phyloP scores from a whole-genome alignment of 768 basidiomycete genomes.

The Suillus placidus region DNA sequence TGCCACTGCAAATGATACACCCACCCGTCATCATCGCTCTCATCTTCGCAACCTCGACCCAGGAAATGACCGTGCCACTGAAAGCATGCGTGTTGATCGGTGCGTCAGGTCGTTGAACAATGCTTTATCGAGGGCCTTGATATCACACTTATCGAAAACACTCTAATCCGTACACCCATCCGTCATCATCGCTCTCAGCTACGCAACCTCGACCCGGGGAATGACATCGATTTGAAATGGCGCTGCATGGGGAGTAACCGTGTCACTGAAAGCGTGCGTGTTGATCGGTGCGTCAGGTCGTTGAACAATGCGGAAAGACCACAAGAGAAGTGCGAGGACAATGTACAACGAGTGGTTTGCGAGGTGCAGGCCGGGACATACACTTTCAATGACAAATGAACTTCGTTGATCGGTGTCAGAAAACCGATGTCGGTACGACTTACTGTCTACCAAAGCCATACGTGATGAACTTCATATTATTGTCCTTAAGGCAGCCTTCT shows the following conservation, averaged over 20 bases:
- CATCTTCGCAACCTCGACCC: too few relatives aligned
- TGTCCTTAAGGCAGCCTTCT: conserved; percentile 47
- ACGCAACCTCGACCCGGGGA: background rate
- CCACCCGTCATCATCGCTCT: too few relatives aligned
- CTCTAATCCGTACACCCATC: background rate
- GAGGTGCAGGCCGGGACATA: conserved; percentile 32
- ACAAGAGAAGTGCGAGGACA: conserved; percentile 58
- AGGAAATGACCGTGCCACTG: too few relatives aligned
- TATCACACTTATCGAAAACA: too few relatives aligned
- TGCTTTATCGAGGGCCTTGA: background rate
- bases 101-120: background rate
- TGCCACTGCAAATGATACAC: too few relatives aligned
- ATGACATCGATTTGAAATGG: background rate
- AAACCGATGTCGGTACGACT: background rate
- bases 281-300: conserved; percentile 56
- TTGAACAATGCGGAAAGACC: conserved; percentile 56
- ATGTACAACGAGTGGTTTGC: conserved; percentile 52
- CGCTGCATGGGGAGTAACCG: conserved; percentile 56
- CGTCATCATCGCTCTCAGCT: background rate
- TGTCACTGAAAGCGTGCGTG: conserved; percentile 57
- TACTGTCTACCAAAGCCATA: conserved; percentile 57
- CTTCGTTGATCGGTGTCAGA: background rate
- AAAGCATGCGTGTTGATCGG: background rate
- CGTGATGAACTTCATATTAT: conserved; percentile 43
- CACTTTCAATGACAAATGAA: background rate